These are phyloP conservation scores for Trichoderma polysporum DNA, from an alignment of 2,329 filamentous ascomycete genomes.

Conservation along the genomic window DNA sequence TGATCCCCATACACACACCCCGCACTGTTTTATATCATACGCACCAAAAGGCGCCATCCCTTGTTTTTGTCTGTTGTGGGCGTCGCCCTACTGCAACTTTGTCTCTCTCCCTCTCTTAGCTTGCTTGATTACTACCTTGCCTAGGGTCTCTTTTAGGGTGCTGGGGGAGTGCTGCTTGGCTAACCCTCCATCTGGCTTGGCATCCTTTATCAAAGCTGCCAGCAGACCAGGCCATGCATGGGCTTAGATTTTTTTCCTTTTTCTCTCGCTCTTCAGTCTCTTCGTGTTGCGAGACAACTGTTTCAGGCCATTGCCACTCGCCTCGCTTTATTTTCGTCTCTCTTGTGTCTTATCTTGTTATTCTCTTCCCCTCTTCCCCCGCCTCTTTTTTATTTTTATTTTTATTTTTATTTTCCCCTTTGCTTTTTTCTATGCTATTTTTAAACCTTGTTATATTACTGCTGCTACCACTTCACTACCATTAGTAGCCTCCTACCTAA, in stretches of 20 bases:
- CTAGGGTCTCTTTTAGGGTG: not conserved
- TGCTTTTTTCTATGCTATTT: not conserved
- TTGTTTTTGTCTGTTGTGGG: not conserved
- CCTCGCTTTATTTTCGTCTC: not conserved
- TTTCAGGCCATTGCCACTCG: slow-evolving; percentile 14
- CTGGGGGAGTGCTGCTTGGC: not conserved
- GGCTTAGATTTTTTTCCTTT: slow-evolving; percentile 5
- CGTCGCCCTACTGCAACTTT: slow-evolving; percentile 10
- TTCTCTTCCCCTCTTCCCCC: not conserved
- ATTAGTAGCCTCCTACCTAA: not conserved
- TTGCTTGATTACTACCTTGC: not conserved
- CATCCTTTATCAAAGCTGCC: not conserved
- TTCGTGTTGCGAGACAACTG: slow-evolving; percentile 6
- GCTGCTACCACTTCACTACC: not conserved
- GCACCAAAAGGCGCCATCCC: slow-evolving; percentile 7
- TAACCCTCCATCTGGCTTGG: not conserved
- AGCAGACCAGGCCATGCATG: not conserved
- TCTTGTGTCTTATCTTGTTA: not conserved
- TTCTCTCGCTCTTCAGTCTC: not conserved
- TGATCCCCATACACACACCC: not conserved
- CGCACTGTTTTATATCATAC: slow-evolving; percentile 7
- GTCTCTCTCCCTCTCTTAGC: not conserved
- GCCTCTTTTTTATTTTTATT: not conserved
- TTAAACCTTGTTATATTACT: not conserved
- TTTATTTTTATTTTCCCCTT: not conserved